Percentiles rank a stretch among this genome's conserved stretches.
These are phyloP conservation scores for Aschersonia sp. DNA, from an alignment of 2,329 filamentous ascomycete genomes.

Conservation along the genomic window DNA sequence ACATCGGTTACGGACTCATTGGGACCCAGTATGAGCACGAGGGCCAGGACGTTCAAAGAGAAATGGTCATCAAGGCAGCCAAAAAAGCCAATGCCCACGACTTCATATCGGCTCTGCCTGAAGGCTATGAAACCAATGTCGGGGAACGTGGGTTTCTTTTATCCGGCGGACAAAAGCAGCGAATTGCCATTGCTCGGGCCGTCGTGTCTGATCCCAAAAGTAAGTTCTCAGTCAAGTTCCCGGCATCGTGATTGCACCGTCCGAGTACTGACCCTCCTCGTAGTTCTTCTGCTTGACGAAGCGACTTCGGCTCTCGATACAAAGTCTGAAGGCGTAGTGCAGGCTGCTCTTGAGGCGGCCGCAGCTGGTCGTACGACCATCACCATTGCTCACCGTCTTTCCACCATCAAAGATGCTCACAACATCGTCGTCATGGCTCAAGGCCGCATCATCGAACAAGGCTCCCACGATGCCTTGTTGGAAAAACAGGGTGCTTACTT, in stretches of 20 bases:
- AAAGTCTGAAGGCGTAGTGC: slow-evolving; percentile 86
- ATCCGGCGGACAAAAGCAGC: slow-evolving; percentile 91
- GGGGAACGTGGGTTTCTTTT: slow-evolving; percentile 87
- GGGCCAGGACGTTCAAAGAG: slow-evolving; percentile 50
- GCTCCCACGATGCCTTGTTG: slow-evolving; percentile 70
- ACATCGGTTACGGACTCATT: slow-evolving; percentile 82
- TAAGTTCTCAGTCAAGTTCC: slow-evolving; percentile 13
- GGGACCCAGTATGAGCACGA: slow-evolving; percentile 62
- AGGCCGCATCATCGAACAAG: slow-evolving; percentile 84
- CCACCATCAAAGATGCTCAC: slow-evolving; percentile 85
- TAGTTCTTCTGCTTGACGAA: slow-evolving; percentile 78
- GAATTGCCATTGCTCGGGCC: slow-evolving; percentile 85
- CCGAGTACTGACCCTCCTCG: not conserved
- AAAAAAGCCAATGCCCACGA: slow-evolving; percentile 90
- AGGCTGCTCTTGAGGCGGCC: slow-evolving; percentile 79
- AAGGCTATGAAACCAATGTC: slow-evolving; percentile 89
- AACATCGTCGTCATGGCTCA: slow-evolving; percentile 90
- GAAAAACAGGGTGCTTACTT: slow-evolving; percentile 60
- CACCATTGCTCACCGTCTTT: slow-evolving; percentile 87
- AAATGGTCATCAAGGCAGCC: slow-evolving; percentile 66
- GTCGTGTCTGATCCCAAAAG: slow-evolving; percentile 81
- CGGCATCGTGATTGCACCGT: not conserved
- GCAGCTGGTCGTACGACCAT: slow-evolving; percentile 84
- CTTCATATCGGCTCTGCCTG: slow-evolving; percentile 68
- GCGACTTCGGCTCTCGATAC: slow-evolving; percentile 90